Evolutionary conservation across 148 eudicot species (phyloP), one percentile per base, ranked within the genome.

Genomic region (Tetragonia tetragonoides): DNA sequence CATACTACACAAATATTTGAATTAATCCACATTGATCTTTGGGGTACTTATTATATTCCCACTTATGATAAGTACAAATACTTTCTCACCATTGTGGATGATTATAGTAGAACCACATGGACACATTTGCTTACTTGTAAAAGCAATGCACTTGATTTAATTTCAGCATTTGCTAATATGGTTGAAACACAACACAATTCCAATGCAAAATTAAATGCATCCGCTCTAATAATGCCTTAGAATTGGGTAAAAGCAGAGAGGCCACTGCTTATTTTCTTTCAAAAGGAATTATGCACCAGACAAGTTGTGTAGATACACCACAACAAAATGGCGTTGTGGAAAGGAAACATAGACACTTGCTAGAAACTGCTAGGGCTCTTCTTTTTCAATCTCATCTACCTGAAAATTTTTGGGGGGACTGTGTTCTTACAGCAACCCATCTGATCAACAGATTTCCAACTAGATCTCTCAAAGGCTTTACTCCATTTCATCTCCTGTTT

Each of bases 401-500:
- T 37, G 6, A 1, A 1, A 2, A n/a, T n/a, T 34, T 34, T 37
- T 37, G 41, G 68, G 68, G 44, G 0, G 68, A 65, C 0, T 66
- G 70, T 66, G 70, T 66, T 0, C 10, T 66, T 0, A 40, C 70
- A 15, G 70, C 47, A 0, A 38, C 34, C 34, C 1, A 28, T 28
- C 34, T 28, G 1, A 28, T 28, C 0, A 28, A 28, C 34, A 28
- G 34, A 24, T 1, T 71, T 0, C 74, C 74, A 0, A 1, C 44
- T 0, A 53, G 5, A 12, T 0, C 34, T 0, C 44, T 51, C 0
- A 0, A 71, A n/a, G n/a, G n/a, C 6, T 1, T 6, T 1, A 3
- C 59, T 0, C 62, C 62, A 14, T 71, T 6, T 53, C n/a, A 71
- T n/a, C 0, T 71, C 0, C 12, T 71, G 0, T 28, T 24, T 28